Base-by-base conservation (phyloP, 495 filamentous ascomycete genomes). In the Lichenothelia convexa region DNA sequence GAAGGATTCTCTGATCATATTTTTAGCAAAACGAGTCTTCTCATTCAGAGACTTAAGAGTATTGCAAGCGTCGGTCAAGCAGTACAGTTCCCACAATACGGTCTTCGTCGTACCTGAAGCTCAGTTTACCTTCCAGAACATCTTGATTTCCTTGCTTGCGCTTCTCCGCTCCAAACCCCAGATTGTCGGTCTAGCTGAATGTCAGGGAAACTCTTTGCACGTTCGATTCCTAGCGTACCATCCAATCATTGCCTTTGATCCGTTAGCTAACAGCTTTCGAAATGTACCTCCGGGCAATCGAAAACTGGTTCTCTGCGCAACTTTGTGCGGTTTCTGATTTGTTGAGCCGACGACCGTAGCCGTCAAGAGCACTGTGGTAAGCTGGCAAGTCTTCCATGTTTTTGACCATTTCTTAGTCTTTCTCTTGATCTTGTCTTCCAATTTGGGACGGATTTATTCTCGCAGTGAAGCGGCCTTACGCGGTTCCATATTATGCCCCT, bases 121-220 rank as follows among this genome's bases (percentile, higher is more conserved):
- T 64, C 35, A 68, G 60, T 7, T 61, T 68, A 39, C 65, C 68
- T 16, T 71, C 56, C 5, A 94, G 70, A 13, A 84, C 75, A 45
- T 79, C 78, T 23, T 65, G 43, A 58, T 86, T 91, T 34, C 67
- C 65, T 51, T 71, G 52, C 5, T 54, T 57, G 32, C 87, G 78
- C 27, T 68, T 67, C 40, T 64, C 65, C 4, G 53, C 43, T 31
- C 87, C 87, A 48, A 70, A 92, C 36, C 87, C 89, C 17, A 91
- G 65, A 56, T 84, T 91, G 61, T 95, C 89, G 35, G 85, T 93
- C 73, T 78, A 33, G 7, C 18, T n/a, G n/a, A n/a, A n/a, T n/a
- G n/a, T n/a, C n/a, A n/a, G n/a, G n/a, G n/a, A n/a, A n/a, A n/a
- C n/a, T 35, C 35, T 13, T 39, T 38, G 17, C 9, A 17, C 4